These are phyloP conservation scores for Hemerocallis citrina DNA, from an alignment of 106 monocot species.

Conservation along the genomic window DNA sequence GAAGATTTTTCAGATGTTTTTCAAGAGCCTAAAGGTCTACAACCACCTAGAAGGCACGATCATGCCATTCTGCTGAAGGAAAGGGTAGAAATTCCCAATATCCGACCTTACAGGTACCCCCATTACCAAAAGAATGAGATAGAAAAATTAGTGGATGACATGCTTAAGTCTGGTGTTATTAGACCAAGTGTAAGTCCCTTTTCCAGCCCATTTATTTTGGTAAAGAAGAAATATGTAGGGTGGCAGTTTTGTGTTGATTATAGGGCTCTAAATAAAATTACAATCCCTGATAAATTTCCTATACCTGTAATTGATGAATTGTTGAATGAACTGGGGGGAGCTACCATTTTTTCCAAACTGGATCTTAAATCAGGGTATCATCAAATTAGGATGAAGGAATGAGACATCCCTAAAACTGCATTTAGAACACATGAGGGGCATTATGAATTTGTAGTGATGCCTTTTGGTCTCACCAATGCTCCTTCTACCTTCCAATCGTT, in stretches of 20 bases:
- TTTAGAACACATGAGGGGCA: conserved; percentile 6
- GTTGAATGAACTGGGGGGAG: background rate
- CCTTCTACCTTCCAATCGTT: background rate
- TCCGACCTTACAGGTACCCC: background rate
- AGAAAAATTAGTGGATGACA: background rate
- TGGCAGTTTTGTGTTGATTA: background rate
- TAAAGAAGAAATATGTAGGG: background rate
- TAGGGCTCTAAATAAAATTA: background rate
- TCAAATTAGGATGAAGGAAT: background rate
- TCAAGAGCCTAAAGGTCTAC: background rate
- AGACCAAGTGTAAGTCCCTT: background rate
- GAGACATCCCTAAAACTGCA: background rate
- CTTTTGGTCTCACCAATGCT: no score
- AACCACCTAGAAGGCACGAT: background rate
- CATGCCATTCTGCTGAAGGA: background rate
- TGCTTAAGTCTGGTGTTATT: background rate
- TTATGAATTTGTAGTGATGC: conserved; percentile 7
- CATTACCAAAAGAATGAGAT: background rate
- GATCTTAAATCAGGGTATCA: background rate
- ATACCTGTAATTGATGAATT: background rate
- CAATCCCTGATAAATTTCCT: conserved; percentile 9
- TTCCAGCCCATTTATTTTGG: background rate
- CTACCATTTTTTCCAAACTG: background rate
- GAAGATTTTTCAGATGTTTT: background rate
- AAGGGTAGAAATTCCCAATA: background rate